Base-by-base conservation (phyloP, 2,329 filamentous ascomycete genomes). In the Hawksworthiomyces lignivorus region DNA sequence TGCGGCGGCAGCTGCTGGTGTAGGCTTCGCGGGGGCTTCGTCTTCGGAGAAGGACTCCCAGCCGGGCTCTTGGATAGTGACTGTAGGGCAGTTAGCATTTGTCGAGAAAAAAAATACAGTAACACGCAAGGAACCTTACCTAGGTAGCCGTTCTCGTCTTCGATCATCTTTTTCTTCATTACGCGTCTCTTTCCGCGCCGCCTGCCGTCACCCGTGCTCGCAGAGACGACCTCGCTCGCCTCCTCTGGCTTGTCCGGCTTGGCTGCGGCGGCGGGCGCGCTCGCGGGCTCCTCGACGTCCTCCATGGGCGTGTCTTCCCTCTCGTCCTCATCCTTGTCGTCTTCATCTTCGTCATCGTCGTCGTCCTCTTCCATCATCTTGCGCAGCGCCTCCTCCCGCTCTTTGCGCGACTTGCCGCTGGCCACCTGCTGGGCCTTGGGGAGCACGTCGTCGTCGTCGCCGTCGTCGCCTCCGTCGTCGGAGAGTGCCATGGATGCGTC, bases 11-110 rank as follows among this genome's bases (percentile, higher is more conserved):
- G 72, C 66, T 11, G 71, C 33, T 54, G 63, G 49, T 45, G 63
- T 51, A 39, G 62, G 49, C 47, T 78, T 82, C 7, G 67, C 55
- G 55, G 65, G 61, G 24, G 80, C 75, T 50, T 95, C 88, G 49
- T 94, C 88, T 58, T 96, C 89, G 0, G 87, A 94, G 65, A 94
- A 95, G 0, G 84, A 90, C 60, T 96, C 89, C 89, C 89, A 96
- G 1, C 73, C 82, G 0, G 75, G 65, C 56, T 94, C 87, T 62
- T 94, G 85, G 50, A 82, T 83, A 2, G 88, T 95, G 24, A 95
- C 89, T 92, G 52, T 26, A 45, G 26, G 3, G 10, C 7, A 21
- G 22, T 39, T 31, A 41, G 32, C 17, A 30, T 7, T 10, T 9
- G 15, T 24, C 10, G 20, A 11, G 12, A 29, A 17, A 11, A n/a